Evolutionary conservation across 305 asterid genomes (phyloP).

Genomic region (Fraxinus nigra): DNA sequence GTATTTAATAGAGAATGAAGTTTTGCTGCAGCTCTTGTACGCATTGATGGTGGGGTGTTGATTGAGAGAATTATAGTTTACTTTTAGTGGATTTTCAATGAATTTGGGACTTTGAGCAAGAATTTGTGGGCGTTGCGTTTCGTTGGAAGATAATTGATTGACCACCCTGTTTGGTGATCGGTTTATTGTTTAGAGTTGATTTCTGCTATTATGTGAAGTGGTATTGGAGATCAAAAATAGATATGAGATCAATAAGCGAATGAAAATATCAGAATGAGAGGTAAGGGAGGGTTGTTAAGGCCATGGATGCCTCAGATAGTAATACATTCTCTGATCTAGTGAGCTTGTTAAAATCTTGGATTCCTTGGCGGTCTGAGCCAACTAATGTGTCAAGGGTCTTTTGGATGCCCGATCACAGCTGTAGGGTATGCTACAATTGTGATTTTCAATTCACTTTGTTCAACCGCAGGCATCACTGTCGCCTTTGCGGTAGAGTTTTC

Average conservation of each 20-base stretch:
- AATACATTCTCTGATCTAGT: conserved; percentile 55
- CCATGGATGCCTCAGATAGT: conserved; percentile 62
- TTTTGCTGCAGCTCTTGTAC: conserved; percentile 13
- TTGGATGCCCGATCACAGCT: conserved; percentile 99
- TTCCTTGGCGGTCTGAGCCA: conserved; percentile 79
- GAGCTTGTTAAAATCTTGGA: conserved; percentile 70
- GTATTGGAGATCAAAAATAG: conserved; percentile 29
- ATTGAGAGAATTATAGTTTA: not conserved
- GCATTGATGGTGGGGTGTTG: conserved; percentile 5
- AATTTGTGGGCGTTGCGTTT: conserved; percentile 14
- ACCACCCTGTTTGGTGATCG: not conserved
- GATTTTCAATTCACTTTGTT: conserved; percentile 80
- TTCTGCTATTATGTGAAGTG: not conserved
- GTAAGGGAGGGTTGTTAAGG: conserved; percentile 34
- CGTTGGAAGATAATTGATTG: conserved; percentile 16
- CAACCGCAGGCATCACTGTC: conserved; percentile 95
- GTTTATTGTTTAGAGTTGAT: conserved; percentile 18
- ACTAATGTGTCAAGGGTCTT: conserved; percentile 85
- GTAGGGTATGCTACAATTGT: conserved; percentile 97
- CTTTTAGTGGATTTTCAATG: not conserved
- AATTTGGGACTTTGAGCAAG: conserved; percentile 13
- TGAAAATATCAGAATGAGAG: conserved; percentile 68
- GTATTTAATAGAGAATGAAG: conserved; percentile 21
- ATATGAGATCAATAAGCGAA: conserved; percentile 41
- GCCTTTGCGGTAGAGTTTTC: conserved; percentile 86